Evolutionary conservation across 2,329 filamentous ascomycete genomes (phyloP).

Genomic region (Setomelanomma holmii): DNA sequence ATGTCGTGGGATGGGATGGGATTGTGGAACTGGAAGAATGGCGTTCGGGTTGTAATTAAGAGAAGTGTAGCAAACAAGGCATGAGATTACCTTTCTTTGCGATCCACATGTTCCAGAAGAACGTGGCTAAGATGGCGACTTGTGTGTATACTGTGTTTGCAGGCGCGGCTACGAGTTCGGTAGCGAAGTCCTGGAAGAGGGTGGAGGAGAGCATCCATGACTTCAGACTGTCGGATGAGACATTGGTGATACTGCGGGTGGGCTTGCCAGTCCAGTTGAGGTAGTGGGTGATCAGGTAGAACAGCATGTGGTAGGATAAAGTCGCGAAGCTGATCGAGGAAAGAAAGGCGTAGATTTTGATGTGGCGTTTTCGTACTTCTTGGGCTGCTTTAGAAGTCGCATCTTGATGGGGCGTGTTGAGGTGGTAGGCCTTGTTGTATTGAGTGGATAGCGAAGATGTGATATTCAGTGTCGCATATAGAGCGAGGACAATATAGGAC

Average conservation of each 20-base stretch:
- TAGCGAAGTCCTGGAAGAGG: conserved; percentile 38
- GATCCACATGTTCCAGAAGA: conserved; percentile 42
- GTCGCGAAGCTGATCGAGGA: conserved; percentile 36
- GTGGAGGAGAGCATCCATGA: conserved; percentile 38
- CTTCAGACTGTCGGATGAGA: conserved; percentile 12
- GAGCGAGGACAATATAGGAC: conserved; percentile 35
- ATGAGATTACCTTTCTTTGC: conserved; percentile 29
- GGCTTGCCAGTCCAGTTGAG: conserved; percentile 24
- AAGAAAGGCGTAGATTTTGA: conserved; percentile 36
- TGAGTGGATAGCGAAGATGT: conserved; percentile 22
- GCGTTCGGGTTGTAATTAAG: too few species aligned
- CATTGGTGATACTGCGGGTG: neutral
- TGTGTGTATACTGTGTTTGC: conserved; percentile 37
- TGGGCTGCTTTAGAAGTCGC: conserved; percentile 14
- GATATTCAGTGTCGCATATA: conserved; percentile 31
- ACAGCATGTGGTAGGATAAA: conserved; percentile 41
- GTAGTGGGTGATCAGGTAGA: conserved; percentile 37
- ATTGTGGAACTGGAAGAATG: too few species aligned
- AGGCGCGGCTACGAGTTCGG: conserved; percentile 33
- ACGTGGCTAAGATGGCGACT: conserved; percentile 31
- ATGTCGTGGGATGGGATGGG: neutral
- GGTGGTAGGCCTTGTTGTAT: conserved; percentile 16
- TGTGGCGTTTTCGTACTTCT: conserved; percentile 26
- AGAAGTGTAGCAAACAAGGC: neutral
- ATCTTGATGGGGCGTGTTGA: neutral